Base-by-base conservation (phyloP, 371 early-diverging fungal genomes). In the Mortierella sp. region DNA sequence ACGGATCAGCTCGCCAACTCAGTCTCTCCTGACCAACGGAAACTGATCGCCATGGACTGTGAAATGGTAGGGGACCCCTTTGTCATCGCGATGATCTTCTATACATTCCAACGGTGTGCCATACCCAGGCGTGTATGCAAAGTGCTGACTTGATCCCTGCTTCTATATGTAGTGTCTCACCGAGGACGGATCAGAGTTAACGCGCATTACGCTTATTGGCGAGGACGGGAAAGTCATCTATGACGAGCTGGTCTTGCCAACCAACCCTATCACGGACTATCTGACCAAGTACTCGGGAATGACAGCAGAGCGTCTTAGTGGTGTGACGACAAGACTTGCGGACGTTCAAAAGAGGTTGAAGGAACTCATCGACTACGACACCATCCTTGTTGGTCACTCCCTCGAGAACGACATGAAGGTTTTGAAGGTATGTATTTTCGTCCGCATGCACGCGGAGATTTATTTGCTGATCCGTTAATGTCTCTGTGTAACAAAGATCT, bases 311-410 rank as follows among this genome's bases (percentile, higher is more conserved):
- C 89, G 87, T 18, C 81, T 96, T 79, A 84, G 83, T 1, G 80
- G 82, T 0, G 93, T 91, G 1, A 92, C 88, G 6, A 93, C 89
- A 35, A 90, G 91, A 0, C 80, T 95, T 1, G 85, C 86, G 35
- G 91, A 93, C 35, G 90, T 95, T 14, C 93, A 94, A 79, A 89
- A 88, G 54, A 83, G 89, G 56, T 58, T 97, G 27, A 87, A 89
- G 18, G 89, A 91, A 71, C 44, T 94, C 0, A 88, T 95, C 11
- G 88, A 91, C 35, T 87, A 89, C 54, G 82, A 91, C 74, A 94
- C 95, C 8, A 94, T 97, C 56, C 83, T 96, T 21, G 85, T 95
- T 18, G 96, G 96, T 0, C 96, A 96, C 81, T 94, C 94, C 3
- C 83, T 96, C 6, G 92, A 94, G 72, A 95, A 94, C 70, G 96